Evolutionary conservation across 495 filamentous ascomycete genomes (phyloP).

Genomic region (Thozetella sp.): DNA sequence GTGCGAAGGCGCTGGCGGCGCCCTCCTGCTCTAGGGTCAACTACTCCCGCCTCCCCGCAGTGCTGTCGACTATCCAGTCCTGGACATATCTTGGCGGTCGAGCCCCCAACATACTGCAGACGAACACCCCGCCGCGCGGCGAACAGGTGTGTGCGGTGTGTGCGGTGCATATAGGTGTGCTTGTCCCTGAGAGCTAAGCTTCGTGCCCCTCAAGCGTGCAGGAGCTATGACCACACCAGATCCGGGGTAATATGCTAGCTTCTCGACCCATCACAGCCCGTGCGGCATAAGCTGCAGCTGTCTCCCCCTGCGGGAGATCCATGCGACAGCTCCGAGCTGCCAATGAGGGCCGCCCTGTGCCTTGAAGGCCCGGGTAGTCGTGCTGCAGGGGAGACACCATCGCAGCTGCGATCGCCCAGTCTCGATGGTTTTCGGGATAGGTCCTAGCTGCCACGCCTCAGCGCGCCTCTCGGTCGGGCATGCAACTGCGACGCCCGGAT

Average conservation of each 20-base stretch:
- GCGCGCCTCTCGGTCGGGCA: too few species aligned
- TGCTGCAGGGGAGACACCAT: not conserved
- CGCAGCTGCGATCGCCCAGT: not conserved
- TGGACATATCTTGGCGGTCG: too few species aligned
- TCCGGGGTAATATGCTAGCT: not conserved
- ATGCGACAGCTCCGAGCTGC: not conserved
- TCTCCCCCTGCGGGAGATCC: not conserved
- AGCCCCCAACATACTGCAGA: too few species aligned
- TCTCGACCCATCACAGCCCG: not conserved
- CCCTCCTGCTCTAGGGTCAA: too few species aligned
- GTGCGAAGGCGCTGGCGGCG: too few species aligned
- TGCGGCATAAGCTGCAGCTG: not conserved
- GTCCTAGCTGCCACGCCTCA: too few species aligned
- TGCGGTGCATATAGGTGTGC: too few species aligned
- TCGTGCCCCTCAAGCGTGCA: not conserved
- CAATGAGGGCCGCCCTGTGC: not conserved
- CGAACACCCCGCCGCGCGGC: too few species aligned
- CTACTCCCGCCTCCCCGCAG: too few species aligned
- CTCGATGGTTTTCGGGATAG: not conserved
- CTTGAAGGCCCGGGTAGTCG: not conserved
- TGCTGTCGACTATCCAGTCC: too few species aligned
- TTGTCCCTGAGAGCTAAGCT: too few species aligned
- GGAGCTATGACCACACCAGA: not conserved
- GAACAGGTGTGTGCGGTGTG: too few species aligned
- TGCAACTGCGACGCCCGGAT: not conserved